Percentiles rank a stretch among this genome's conserved stretches.
phyloP scores from a whole-genome alignment of 371 early-diverging fungal species.

The Mucor piriformis region DNA sequence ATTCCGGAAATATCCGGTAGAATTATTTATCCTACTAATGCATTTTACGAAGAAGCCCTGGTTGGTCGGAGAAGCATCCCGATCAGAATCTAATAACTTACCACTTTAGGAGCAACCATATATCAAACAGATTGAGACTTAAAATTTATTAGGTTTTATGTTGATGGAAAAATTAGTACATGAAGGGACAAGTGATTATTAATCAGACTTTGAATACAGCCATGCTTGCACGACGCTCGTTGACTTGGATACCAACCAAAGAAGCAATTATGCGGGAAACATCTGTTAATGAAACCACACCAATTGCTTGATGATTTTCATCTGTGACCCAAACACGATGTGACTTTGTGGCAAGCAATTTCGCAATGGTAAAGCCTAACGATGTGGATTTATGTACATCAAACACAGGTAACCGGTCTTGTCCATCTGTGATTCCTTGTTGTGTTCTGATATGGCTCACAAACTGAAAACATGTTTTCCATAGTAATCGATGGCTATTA shows the following conservation, averaged over 20 bases:
- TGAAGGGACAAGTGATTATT: background rate
- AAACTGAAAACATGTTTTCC: constrained; percentile 56
- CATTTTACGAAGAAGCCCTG: too few relatives aligned
- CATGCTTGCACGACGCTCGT: constrained; percentile 17
- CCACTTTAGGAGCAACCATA: too few relatives aligned
- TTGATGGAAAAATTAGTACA: too few relatives aligned
- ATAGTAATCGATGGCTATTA: constrained; percentile 18
- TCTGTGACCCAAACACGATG: constrained; percentile 86
- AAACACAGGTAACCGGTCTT: constrained; percentile 77
- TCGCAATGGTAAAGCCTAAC: constrained; percentile 71
- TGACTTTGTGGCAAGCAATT: constrained; percentile 77
- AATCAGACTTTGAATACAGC: constrained; percentile 1
- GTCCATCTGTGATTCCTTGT: constrained; percentile 56
- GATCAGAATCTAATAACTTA: too few relatives aligned
- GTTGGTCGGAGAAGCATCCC: too few relatives aligned
- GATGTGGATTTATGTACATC: constrained; percentile 74
- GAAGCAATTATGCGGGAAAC: constrained; percentile 62
- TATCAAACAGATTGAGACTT: too few relatives aligned
- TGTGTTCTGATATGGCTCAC: constrained; percentile 49
- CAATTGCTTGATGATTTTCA: constrained; percentile 51
- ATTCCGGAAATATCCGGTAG: too few relatives aligned
- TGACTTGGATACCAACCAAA: constrained; percentile 10
- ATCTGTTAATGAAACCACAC: constrained; percentile 79
- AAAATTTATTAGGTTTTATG: too few relatives aligned
- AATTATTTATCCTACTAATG: too few relatives aligned